A percentile compares a stretch with the other conserved stretches of the same genome.
phyloP scores from a whole-genome alignment of 169 alveolate genomes.

The Eimeria mitis region DNA sequence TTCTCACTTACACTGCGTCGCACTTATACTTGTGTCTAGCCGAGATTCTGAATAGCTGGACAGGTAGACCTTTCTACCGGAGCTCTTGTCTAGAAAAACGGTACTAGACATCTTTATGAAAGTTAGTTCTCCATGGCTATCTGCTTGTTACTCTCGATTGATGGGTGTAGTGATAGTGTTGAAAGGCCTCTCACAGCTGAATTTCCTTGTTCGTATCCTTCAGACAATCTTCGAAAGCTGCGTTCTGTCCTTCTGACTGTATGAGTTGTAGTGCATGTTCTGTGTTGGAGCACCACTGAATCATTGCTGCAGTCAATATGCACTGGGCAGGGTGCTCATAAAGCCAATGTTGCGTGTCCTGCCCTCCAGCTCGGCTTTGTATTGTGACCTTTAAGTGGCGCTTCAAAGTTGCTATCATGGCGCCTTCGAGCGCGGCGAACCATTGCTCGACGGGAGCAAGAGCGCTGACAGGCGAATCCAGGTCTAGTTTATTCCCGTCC shows the following conservation, averaged over 20 bases:
- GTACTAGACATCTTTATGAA: not conserved
- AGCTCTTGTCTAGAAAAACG: not conserved
- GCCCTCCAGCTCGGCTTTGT: constrained; percentile 15
- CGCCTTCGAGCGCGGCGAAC: constrained; percentile 41
- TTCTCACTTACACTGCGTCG: constrained; percentile 92
- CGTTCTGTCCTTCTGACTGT: not conserved
- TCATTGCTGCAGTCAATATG: constrained; percentile 48
- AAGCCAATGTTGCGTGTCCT: constrained; percentile 9
- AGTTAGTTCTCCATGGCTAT: not conserved
- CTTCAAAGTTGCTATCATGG: constrained; percentile 40
- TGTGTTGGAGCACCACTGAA: constrained; percentile 34
- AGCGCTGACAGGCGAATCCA: constrained; percentile 35
- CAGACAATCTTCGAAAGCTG: constrained; percentile 19
- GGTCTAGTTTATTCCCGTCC: constrained; percentile 27
- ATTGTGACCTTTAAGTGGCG: constrained; percentile 28
- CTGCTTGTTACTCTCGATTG: not conserved
- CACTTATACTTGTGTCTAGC: constrained; percentile 88
- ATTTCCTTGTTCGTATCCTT: constrained; percentile 37
- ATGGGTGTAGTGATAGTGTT: not conserved
- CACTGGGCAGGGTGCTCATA: constrained; percentile 74
- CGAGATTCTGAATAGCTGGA: not conserved
- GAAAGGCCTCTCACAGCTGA: constrained; percentile 7
- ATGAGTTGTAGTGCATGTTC: constrained; percentile 44
- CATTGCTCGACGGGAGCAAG: constrained; percentile 65
- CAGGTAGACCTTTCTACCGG: not conserved